Conservation (phyloP, 352 stramenopile genomes). For the Phytopythium delawarense region DNA sequence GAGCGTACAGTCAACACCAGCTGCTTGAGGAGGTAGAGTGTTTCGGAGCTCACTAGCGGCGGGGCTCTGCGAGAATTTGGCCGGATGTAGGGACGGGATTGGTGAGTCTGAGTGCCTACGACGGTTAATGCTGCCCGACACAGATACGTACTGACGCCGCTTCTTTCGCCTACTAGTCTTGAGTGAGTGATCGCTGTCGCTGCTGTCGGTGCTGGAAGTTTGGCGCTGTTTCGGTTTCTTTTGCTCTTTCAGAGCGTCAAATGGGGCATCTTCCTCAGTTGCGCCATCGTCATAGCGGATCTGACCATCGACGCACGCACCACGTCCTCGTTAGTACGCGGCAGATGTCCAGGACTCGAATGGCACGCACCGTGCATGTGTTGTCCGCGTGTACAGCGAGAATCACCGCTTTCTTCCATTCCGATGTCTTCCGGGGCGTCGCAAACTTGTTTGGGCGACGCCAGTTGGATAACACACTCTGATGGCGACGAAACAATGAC, state of each 20-base stretch:
- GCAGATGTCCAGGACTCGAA: neutral
- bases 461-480: constrained; percentile 32
- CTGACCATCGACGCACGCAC: constrained; percentile 10
- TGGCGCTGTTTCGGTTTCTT: constrained; percentile 12
- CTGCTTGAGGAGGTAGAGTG: constrained; percentile 59
- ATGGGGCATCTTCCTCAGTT: constrained; percentile 51
- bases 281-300: constrained; percentile 46
- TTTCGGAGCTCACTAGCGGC: constrained; percentile 27
- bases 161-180: constrained; percentile 7
- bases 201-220: constrained; percentile 5
- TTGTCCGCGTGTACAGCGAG: constrained; percentile 29
- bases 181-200: neutral
- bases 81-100: constrained; percentile 1
- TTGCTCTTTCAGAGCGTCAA: constrained; percentile 21
- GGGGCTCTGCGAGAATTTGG: neutral
- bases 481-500: constrained; percentile 21
- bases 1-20: constrained; percentile 50
- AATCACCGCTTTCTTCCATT: constrained; percentile 27
- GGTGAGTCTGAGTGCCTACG: neutral
- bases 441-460: constrained; percentile 35
- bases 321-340: neutral
- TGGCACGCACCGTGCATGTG: constrained; percentile 32
- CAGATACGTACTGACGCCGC: neutral
- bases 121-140: too few relatives aligned
- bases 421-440: constrained; percentile 18